Evolutionary conservation across 2,329 filamentous ascomycete species (phyloP), one percentile per base, ranked within the genome.

Genomic region (Penicillium brevicompactum): DNA sequence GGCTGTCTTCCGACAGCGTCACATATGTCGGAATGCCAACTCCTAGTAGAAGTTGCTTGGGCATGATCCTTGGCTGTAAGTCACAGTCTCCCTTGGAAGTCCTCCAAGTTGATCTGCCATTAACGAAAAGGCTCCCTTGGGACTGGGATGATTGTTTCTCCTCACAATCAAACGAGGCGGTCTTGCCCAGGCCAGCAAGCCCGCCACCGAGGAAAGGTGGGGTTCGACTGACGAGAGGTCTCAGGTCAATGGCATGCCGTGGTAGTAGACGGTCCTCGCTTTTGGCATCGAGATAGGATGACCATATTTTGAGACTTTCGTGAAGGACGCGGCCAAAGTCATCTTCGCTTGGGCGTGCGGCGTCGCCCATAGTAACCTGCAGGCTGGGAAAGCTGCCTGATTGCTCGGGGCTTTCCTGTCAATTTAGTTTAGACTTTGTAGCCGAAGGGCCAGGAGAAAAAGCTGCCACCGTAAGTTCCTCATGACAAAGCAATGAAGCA

Each of bases 131-230:
- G 6, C 11, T 6, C 6, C 11, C 11, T 27, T 27, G 5, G 5
- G 5, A 5, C 24, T 27, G 24, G 5, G 7, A 5, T 7, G 5
- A 27, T 4, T 27, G 5, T 4, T 57, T 60, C 42, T 56, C 51
- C 37, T 64, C 57, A 8, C 61, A 65, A 16, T 41, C 50, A 21
- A 64, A 66, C 13, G 51, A 58, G 13, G 51, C 48, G 1, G n/a
- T n/a, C 34, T 14, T 9, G 31, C 11, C 11, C 5, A 10, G 11
- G 5, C 13, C 5, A 14, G 34, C 11, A 16, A 16, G 11, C 7
- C 24, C 24, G 7, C 13, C 13, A 6, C 34, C 34, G 34, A 37
- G 34, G 13, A 37, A 37, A 37, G 11, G 34, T 14, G 34, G 34
- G 5, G 54, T 57, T 27, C 58, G 49, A 5, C 34, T 42, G n/a